Conservation (phyloP, 768 basidiomycete genomes). For the Mycena alexandri region DNA sequence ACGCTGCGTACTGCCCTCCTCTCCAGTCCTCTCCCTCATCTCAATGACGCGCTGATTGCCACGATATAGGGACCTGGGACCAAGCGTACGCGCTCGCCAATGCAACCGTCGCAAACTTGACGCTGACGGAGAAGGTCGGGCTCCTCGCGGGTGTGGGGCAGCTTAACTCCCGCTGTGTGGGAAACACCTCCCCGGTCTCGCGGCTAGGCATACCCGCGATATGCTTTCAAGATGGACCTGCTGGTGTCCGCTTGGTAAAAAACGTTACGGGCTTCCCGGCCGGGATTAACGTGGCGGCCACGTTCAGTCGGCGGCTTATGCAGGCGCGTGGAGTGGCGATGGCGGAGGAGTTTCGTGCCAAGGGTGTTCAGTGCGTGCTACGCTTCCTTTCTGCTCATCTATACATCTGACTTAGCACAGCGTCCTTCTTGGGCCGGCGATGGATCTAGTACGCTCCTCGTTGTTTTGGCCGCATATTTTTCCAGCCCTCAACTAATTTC, state of each 20-base stretch:
- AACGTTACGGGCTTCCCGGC: conserved; percentile 48
- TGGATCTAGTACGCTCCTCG: conserved; percentile 45
- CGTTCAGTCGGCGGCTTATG: conserved; percentile 57
- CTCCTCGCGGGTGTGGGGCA: conserved; percentile 34
- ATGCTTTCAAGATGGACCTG: conserved; percentile 22
- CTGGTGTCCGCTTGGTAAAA: conserved; percentile 17
- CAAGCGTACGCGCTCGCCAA: conserved; percentile 34
- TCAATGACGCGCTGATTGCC: no score
- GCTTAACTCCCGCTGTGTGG: conserved; percentile 32
- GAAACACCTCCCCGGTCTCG: conserved; percentile 29
- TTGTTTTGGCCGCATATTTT: not conserved
- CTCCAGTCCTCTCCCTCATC: not conserved
- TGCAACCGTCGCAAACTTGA: conserved; percentile 33
- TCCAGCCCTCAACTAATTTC: not conserved
- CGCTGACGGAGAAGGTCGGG: conserved; percentile 33
- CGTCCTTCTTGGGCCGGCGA: conserved; percentile 47
- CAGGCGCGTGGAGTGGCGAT: conserved; percentile 58
- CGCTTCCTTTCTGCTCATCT: not conserved
- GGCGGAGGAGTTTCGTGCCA: conserved; percentile 60
- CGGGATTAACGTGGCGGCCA: conserved; percentile 46
- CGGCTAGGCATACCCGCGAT: conserved; percentile 30
- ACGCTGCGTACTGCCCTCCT: conserved; percentile 22
- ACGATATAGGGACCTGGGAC: conserved; percentile 31
- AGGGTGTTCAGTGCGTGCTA: conserved; percentile 56
- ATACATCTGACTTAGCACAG: not conserved